Conservation (phyloP, 1,284 basidiomycete species). For the Thelephora terrestris region DNA sequence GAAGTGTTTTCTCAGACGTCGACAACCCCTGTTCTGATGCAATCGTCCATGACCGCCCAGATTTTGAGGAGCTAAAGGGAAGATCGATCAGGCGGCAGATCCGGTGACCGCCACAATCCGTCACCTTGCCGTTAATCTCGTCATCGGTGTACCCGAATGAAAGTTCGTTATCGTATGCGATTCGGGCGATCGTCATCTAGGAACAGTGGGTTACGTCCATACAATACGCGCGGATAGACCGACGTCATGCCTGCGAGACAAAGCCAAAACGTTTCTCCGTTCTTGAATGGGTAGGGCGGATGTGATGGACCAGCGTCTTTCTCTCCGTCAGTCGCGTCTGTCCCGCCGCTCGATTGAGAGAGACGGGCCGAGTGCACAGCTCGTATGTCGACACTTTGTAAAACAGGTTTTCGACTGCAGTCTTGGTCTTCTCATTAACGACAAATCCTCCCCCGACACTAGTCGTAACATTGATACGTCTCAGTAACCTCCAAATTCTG, state of each 20-base stretch:
- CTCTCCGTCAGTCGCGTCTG: constrained; percentile 24
- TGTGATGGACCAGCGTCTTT: constrained; percentile 26
- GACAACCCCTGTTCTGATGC: constrained; percentile 85
- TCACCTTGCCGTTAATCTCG: constrained; percentile 68
- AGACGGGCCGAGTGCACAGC: constrained; percentile 72
- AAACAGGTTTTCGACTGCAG: constrained; percentile 89
- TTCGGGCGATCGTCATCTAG: constrained; percentile 87
- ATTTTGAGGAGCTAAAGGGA: constrained; percentile 55
- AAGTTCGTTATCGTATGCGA: constrained; percentile 92
- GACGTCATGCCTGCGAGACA: constrained; percentile 81
- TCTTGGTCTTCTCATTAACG: constrained; percentile 83
- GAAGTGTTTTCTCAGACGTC: constrained; percentile 66
- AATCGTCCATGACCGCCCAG: constrained; percentile 91
- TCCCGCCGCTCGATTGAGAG: constrained; percentile 51
- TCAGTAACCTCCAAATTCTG: not conserved
- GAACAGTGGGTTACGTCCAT: constrained; percentile 9
- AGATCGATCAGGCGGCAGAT: not conserved
- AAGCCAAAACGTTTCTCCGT: constrained; percentile 69
- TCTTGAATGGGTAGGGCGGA: constrained; percentile 77
- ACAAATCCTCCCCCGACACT: constrained; percentile 89
- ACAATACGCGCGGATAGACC: constrained; percentile 15
- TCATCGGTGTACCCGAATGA: constrained; percentile 66
- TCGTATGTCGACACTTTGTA: constrained; percentile 86
- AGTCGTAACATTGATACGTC: not conserved
- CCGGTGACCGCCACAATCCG: constrained; percentile 14